Evolutionary conservation across 139 green algal species (phyloP).

Genomic region (Ulvella scutata): DNA sequence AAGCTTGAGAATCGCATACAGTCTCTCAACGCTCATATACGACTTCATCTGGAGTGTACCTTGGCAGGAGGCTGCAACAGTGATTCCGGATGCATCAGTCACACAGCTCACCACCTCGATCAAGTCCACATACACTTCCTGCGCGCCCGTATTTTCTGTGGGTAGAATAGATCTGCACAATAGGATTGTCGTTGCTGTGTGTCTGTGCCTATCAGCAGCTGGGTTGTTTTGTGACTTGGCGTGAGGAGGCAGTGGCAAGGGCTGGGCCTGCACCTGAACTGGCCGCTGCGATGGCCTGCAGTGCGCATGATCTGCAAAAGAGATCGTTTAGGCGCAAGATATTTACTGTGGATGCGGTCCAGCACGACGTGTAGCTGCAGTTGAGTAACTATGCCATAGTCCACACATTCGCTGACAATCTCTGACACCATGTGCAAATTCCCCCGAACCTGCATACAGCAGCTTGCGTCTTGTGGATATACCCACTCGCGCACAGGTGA

Average conservation of each 20-base stretch:
- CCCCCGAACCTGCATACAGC: background rate
- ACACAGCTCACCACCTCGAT: background rate
- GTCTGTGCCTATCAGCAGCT: too few relatives aligned
- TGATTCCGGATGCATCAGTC: background rate
- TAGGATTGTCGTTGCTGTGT: too few relatives aligned
- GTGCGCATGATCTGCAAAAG: background rate
- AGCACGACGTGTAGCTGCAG: background rate
- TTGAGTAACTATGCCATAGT: conserved; percentile 1
- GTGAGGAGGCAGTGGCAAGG: too few relatives aligned
- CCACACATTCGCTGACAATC: background rate
- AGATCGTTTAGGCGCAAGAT: background rate
- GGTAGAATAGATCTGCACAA: background rate
- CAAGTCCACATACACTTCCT: conserved; percentile 1
- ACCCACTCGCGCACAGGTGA: background rate
- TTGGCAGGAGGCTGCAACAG: background rate
- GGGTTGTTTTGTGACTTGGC: too few relatives aligned
- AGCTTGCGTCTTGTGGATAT: background rate
- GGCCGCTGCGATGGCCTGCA: background rate
- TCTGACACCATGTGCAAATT: background rate
- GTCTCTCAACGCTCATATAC: background rate
- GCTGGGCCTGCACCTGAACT: background rate
- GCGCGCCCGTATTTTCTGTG: background rate
- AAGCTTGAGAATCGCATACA: background rate
- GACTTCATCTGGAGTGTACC: conserved; percentile 1
- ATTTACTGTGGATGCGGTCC: background rate